Evolutionary conservation across 257 asterid species (phyloP), one percentile per base, ranked within the genome.

Genomic region (Solanum etuberosum): DNA sequence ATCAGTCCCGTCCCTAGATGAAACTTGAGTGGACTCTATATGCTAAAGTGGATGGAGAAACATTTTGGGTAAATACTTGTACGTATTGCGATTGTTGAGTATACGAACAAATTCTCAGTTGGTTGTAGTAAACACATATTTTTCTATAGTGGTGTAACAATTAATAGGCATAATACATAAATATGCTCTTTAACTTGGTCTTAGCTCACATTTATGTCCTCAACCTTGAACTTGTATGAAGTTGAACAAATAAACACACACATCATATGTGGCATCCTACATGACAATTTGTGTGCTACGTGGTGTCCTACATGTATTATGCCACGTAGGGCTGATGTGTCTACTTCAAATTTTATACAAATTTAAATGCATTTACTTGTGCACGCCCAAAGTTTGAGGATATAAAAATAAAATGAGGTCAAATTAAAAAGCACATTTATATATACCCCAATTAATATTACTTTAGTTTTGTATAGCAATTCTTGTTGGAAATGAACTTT

Each of bases 281-380:
- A n/a, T 46, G 54, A 18, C 54, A 46, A 46, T 43, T 43, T 46
- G 18, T 6, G 6, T 46, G 54, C 54, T 46, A 46, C 6, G 6
- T 46, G 13, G 13, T 46, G 54, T 46, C 1, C 9, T 6, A 16
- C 1, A 21, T 18, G 61, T 51, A 18, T 51, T 51, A 18, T 51
- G n/a, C 0, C n/a, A 51, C 4, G 9, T 51, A 51, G 1, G 1
- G 6, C n/a, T 16, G n/a, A 18, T 6, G 9, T 20, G n/a, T 51
- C n/a, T 18, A 51, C n/a, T 51, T 51, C 10, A 51, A 18, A 18
- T 1, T 51, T 51, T 16, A 6, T 51, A 51, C 61, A 51, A 51
- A 0, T 51, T 51, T 18, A 16, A 51, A 0, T 6, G 0, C 3
- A 18, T 51, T 9, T 16, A 51, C 23, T 51, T 51, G 0, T 18